phyloP scores from a whole-genome alignment of 345 rosid species.

The Balakata baccata region DNA sequence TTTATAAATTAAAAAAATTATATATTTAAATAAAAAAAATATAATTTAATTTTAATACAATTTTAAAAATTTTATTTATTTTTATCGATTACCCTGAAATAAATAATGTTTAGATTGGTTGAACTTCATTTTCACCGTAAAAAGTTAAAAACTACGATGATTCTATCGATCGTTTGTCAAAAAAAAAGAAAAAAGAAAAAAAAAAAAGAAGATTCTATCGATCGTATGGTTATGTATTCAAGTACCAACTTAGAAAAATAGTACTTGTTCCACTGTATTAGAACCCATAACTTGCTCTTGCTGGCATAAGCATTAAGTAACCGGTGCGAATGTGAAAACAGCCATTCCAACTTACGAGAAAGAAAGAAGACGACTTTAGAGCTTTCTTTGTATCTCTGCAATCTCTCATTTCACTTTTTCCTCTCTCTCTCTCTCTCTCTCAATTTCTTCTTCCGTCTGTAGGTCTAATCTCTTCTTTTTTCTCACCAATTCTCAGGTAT shows the following conservation, averaged over 20 bases:
- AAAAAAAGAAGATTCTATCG: no score
- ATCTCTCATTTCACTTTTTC: background rate
- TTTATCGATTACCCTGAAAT: no score
- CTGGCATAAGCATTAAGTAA: constrained; percentile 1
- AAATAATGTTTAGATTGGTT: no score
- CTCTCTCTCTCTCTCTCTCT: background rate
- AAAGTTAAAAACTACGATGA: no score
- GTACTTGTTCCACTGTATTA: background rate
- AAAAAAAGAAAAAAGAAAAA: no score
- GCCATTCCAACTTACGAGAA: constrained; percentile 1
- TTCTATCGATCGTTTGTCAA: no score
- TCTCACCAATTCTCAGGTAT: constrained; percentile 12
- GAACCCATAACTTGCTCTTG: background rate
- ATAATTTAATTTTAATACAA: no score
- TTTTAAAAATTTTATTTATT: no score
- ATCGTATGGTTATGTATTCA: no score
- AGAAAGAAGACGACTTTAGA: constrained; percentile 24
- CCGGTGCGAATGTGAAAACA: background rate
- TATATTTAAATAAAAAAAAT: no score
- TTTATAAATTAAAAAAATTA: no score
- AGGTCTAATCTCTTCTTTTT: background rate
- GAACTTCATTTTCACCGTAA: no score
- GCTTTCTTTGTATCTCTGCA: constrained; percentile 26
- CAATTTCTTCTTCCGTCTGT: background rate
- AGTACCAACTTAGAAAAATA: background rate